These are phyloP conservation scores for Candida tammaniensis DNA, from an alignment of 805 yeast species.

Conservation along the genomic window DNA sequence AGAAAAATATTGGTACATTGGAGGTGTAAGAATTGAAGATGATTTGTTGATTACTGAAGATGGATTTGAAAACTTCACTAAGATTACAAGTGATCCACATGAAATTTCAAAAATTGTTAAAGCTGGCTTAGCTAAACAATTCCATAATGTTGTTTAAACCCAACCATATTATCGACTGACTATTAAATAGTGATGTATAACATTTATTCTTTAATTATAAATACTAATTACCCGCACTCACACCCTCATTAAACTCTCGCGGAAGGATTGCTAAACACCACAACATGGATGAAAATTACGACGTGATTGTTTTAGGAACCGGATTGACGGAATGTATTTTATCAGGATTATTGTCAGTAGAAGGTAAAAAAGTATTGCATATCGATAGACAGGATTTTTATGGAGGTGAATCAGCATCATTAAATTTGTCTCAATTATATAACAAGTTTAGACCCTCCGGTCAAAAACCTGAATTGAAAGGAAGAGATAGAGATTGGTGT, in stretches of 20 bases:
- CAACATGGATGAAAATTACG: slow-evolving; percentile 91
- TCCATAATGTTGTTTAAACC: slow-evolving; percentile 54
- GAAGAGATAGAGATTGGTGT: slow-evolving; percentile 97
- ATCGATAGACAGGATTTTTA: slow-evolving; percentile 95
- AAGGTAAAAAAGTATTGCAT: slow-evolving; percentile 95
- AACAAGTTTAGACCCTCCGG: slow-evolving; percentile 78
- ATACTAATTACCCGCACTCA: too few species aligned
- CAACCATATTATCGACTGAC: too few species aligned
- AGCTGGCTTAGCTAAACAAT: slow-evolving; percentile 62
- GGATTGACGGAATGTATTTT: slow-evolving; percentile 97
- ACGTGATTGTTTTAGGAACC: slow-evolving; percentile 90
- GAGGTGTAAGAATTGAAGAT: slow-evolving; percentile 98
- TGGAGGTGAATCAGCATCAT: slow-evolving; percentile 90
- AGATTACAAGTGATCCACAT: slow-evolving; percentile 79
- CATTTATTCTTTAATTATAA: too few species aligned
- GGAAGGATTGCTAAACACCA: too few species aligned
- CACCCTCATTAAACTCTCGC: too few species aligned
- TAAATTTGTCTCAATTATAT: slow-evolving; percentile 68
- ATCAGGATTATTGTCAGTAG: slow-evolving; percentile 93
- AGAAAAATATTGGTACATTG: slow-evolving; percentile 79
- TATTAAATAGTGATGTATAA: too few species aligned
- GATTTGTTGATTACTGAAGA: slow-evolving; percentile 74
- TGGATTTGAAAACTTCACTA: slow-evolving; percentile 81
- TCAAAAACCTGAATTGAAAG: slow-evolving; percentile 69
- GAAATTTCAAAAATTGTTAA: slow-evolving; percentile 78